phyloP scores from a whole-genome alignment of 2,329 filamentous ascomycete species.

The Lecanosticta acicola region DNA sequence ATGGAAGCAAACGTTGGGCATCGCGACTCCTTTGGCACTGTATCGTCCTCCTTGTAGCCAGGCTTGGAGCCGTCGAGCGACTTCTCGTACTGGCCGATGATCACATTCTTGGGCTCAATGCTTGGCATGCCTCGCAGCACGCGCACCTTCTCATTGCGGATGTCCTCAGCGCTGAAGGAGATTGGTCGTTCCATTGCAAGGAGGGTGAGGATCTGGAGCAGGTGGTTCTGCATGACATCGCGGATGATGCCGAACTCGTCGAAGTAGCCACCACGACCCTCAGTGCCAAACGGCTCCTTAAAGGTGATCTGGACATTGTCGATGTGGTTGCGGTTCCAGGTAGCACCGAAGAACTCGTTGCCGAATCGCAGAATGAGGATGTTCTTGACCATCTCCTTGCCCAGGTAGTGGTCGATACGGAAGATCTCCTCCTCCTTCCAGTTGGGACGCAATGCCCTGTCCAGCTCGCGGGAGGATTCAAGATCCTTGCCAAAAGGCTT shows the following conservation, averaged over 20 bases:
- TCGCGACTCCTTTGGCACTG: constrained; percentile 91
- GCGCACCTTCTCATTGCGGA: constrained; percentile 96
- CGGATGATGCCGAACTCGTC: constrained; percentile 99
- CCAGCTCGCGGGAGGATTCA: constrained; percentile 84
- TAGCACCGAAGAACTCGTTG: constrained; percentile 97
- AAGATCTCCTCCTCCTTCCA: constrained; percentile 99
- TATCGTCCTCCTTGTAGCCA: constrained; percentile 97
- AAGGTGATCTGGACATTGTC: constrained; percentile 99
- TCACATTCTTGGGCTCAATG: constrained; percentile 99
- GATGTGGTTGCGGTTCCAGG: constrained; percentile 99
- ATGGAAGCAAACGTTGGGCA: constrained; percentile 98
- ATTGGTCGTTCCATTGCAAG: constrained; percentile 98
- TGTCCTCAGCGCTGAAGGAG: constrained; percentile 96
- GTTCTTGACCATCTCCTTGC: constrained; percentile 99
- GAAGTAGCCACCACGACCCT: constrained; percentile 96
- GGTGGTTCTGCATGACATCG: constrained; percentile 99
- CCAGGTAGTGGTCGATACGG: constrained; percentile 98
- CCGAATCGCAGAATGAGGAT: constrained; percentile 96
- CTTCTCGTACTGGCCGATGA: constrained; percentile 97
- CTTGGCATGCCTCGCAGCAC: constrained; percentile 88
- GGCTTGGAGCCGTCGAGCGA: constrained; percentile 95
- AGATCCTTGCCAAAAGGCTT: constrained; percentile 99
- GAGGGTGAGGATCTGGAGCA: constrained; percentile 91
- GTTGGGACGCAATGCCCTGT: constrained; percentile 90
- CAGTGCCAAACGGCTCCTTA: constrained; percentile 98